phyloP scores from a whole-genome alignment of 2,329 filamentous ascomycete genomes.

The Colletotrichum phormii region DNA sequence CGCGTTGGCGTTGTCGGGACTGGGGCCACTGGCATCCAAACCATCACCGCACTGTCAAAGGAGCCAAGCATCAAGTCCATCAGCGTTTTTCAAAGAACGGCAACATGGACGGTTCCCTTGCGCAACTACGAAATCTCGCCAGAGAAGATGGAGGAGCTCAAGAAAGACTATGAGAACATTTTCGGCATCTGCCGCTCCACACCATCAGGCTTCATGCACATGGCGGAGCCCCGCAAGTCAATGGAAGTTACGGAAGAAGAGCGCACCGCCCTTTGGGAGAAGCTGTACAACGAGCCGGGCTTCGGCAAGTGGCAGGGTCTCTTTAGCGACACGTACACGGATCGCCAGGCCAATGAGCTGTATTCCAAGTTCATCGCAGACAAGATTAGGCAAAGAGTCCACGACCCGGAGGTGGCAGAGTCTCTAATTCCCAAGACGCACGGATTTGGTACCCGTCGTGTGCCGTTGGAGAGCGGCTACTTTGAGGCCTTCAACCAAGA shows the following conservation, averaged over 20 bases:
- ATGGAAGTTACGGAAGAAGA: conserved; percentile 44
- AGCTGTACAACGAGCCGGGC: conserved; percentile 47
- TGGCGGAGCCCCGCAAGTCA: conserved; percentile 46
- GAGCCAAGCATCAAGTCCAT: conserved; percentile 46
- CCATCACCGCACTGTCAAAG: conserved; percentile 39
- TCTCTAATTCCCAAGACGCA: conserved; percentile 64
- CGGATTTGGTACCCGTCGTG: conserved; percentile 50
- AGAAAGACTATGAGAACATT: conserved; percentile 44
- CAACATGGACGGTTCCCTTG: conserved; percentile 52
- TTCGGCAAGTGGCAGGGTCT: conserved; percentile 46
- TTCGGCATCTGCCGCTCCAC: conserved; percentile 43
- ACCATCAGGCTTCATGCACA: conserved; percentile 45
- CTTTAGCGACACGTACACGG: conserved; percentile 49
- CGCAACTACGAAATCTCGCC: conserved; percentile 48
- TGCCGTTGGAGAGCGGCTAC: conserved; percentile 70
- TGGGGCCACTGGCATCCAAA: conserved; percentile 49
- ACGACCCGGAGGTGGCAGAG: conserved; percentile 61
- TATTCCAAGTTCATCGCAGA: conserved; percentile 50
- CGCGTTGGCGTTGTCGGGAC: conserved; percentile 46
- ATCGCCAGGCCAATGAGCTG: conserved; percentile 44
- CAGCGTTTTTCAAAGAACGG: conserved; percentile 45
- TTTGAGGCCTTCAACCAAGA: conserved; percentile 67
- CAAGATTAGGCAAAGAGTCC: conserved; percentile 58
- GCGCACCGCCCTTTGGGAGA: conserved; percentile 53
- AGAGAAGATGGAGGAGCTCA: conserved; percentile 54